Conservation (phyloP, 768 basidiomycete genomes). For the Kwoniella sp. region DNA sequence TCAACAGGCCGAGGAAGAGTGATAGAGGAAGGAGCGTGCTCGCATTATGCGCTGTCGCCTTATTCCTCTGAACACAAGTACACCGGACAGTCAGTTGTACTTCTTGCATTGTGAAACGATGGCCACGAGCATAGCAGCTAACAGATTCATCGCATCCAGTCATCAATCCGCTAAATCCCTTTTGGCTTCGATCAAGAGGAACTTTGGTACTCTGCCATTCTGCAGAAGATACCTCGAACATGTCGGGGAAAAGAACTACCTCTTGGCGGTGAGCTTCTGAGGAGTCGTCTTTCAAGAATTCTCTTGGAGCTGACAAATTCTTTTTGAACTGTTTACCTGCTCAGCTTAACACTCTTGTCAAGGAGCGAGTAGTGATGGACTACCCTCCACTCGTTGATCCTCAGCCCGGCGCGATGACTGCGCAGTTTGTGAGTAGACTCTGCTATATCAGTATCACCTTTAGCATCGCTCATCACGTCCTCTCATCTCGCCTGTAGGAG, state of each 20-base stretch:
- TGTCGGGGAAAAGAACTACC: constrained; percentile 85
- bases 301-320: not conserved
- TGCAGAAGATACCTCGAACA: constrained; percentile 94
- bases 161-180: constrained; percentile 82
- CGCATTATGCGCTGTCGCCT: constrained; percentile 73
- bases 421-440: constrained; percentile 63
- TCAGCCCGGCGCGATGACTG: constrained; percentile 76
- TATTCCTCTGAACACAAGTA: constrained; percentile 43
- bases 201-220: constrained; percentile 93
- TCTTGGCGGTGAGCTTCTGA: constrained; percentile 69
- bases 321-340: not conserved
- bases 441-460: too few species aligned
- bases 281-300: not conserved
- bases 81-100: constrained; percentile 65
- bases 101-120: not conserved
- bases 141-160: constrained; percentile 57
- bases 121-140: not conserved
- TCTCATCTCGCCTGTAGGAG: constrained; percentile 55
- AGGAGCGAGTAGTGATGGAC: constrained; percentile 82
- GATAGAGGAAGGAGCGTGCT: constrained; percentile 84
- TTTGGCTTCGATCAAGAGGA: constrained; percentile 81
- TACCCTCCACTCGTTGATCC: constrained; percentile 92
- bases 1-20: constrained; percentile 91
- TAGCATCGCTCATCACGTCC: too few species aligned
- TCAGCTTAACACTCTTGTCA: constrained; percentile 85